Base-by-base conservation (phyloP, 106 monocot species). In the Xerophyta viscosa region DNA sequence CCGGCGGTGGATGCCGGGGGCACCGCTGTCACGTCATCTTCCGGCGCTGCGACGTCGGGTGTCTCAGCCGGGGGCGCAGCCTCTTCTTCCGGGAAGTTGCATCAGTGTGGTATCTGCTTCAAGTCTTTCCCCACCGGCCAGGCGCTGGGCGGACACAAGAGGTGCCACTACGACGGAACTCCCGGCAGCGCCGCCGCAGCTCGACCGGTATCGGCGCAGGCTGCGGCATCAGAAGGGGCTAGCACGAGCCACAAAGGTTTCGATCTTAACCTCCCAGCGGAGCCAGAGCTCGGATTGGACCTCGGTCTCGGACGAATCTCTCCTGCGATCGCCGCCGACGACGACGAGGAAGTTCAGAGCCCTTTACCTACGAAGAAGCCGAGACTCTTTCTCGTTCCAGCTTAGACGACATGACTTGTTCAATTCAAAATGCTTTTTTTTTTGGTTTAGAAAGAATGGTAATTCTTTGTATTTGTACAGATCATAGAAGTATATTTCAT, bases 71-170 rank as follows among this genome's bases (percentile, higher is more conserved):
- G n/a, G n/a, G n/a, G n/a, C n/a, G n/a, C n/a, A n/a, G n/a, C n/a
- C n/a, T n/a, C n/a, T n/a, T n/a, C n/a, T n/a, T n/a, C n/a, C n/a
- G n/a, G 21, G 7, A 31, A 69, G 20, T 24, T 31, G 14, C 83
- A 83, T 56, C 42, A 54, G 54, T 83, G 83, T 54, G 52, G 66
- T 7, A 59, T 83, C 6, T 83, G 83, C 52, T 28, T 43, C 46
- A 60, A 44, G 56, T 37, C 27, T 2, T 83, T 83, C 50, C 20
- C 70, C 1, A 70, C 83, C 3, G 83, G 78, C 26, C 83, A 83
- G 58, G 83, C 83, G 20, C 69, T 83, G 30, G 83, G 83, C 2
- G 83, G 77, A 30, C 83, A 83, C 58, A 83, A 83, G 70, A 61
- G 83, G 54, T 55, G 74, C 51, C 83, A 83, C 58, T 83, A 83